phyloP scores from a whole-genome alignment of 2,329 filamentous ascomycete species.

The Fusarium odoratissimum region DNA sequence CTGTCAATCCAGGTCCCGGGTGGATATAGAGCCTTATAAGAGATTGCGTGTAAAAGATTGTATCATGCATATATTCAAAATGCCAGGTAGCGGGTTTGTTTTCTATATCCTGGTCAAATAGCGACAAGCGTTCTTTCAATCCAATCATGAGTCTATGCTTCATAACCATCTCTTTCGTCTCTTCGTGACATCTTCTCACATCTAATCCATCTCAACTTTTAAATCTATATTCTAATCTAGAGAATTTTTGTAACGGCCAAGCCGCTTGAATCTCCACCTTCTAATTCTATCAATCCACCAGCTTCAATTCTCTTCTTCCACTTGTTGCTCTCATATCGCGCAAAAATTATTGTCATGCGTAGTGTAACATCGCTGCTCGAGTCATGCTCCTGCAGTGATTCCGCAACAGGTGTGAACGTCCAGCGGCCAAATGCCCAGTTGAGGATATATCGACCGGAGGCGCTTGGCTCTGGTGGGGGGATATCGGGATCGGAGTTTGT shows the following conservation, averaged over 20 bases:
- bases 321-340: slow-evolving; percentile 77
- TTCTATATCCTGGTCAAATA: slow-evolving; percentile 28
- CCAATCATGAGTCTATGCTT: slow-evolving; percentile 32
- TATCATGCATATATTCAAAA: slow-evolving; percentile 12
- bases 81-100: slow-evolving; percentile 25
- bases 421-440: slow-evolving; percentile 99
- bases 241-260: slow-evolving; percentile 65
- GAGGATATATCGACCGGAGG: slow-evolving; percentile 77
- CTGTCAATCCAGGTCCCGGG: slow-evolving; percentile 37
- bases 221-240: slow-evolving; percentile 44
- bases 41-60: slow-evolving; percentile 4
- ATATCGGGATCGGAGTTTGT: slow-evolving; percentile 63
- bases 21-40: slow-evolving; percentile 37
- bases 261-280: slow-evolving; percentile 58
- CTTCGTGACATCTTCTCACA: slow-evolving; percentile 25
- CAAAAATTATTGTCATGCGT: slow-evolving; percentile 81
- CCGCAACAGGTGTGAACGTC: slow-evolving; percentile 78
- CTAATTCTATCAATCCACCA: slow-evolving; percentile 64
- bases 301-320: slow-evolving; percentile 80
- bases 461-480: slow-evolving; percentile 48
- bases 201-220: slow-evolving; percentile 27
- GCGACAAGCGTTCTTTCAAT: slow-evolving; percentile 26
- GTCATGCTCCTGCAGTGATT: slow-evolving; percentile 60
- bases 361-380: slow-evolving; percentile 67
- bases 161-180: slow-evolving; percentile 31